phyloP scores from a whole-genome alignment of 2,329 filamentous ascomycete genomes.

The Arachnomyces sp. region DNA sequence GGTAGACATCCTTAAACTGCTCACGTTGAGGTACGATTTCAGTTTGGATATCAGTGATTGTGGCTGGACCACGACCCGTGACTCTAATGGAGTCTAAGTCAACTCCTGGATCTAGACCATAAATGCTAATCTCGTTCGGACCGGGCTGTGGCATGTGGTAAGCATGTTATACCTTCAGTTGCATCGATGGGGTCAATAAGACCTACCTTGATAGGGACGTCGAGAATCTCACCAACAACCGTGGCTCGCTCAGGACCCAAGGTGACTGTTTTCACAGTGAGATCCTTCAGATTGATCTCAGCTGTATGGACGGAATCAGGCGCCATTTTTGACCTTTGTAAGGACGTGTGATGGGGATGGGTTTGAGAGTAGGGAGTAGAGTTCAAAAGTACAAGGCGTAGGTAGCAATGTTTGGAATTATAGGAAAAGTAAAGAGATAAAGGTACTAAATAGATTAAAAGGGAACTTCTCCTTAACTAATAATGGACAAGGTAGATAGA shows the following conservation, averaged over 20 bases:
- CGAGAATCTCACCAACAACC: slow-evolving; percentile 52
- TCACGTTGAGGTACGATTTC: slow-evolving; percentile 51
- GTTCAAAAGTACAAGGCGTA: no score
- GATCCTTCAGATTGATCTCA: slow-evolving; percentile 45
- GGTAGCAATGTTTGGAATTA: no score
- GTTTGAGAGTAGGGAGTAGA: no score
- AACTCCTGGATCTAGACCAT: slow-evolving; percentile 47
- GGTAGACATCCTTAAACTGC: slow-evolving; percentile 48
- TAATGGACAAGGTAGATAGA: no score
- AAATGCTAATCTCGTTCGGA: slow-evolving; percentile 49
- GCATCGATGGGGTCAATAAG: background rate
- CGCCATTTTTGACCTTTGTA: slow-evolving; percentile 6
- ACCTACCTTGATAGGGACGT: slow-evolving; percentile 42
- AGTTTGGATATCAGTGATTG: slow-evolving; percentile 56
- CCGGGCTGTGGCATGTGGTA: slow-evolving; percentile 36
- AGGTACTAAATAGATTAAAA: no score
- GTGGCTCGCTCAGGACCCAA: slow-evolving; percentile 57
- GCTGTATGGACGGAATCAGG: slow-evolving; percentile 10
- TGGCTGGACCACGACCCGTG: slow-evolving; percentile 51
- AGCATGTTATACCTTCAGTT: slow-evolving; percentile 3
- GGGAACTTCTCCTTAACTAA: no score
- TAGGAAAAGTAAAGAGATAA: no score
- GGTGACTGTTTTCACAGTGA: slow-evolving; percentile 55
- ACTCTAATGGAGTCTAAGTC: slow-evolving; percentile 54
- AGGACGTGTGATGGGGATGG: no score